Evolutionary conservation across 352 stramenopile species (phyloP), one percentile per base, ranked within the genome.

Genomic region (Globisporangium solare): DNA sequence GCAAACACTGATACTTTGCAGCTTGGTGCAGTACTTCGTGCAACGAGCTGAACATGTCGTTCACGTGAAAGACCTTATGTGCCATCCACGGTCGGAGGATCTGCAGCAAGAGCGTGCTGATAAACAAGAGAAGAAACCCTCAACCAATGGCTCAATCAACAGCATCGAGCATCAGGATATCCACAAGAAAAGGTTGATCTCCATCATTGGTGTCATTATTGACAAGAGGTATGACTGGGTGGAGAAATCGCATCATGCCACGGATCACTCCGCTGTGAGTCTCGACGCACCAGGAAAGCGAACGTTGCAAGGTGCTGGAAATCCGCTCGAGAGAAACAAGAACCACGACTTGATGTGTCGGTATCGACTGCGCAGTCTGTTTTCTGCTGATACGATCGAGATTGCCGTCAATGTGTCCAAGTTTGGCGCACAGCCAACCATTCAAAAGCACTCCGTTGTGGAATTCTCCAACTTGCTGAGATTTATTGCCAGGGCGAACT

Each of bases 391-490:
- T 54, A 64, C 61, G 20, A 61, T 89, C 11, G 66, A 75, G 10
- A 60, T 92, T 49, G 70, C 63, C 14, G 55, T 88, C 7, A 72
- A 89, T 55, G 54, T 58, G 2, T 71, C 68, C 3, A 64, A 53
- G 8, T 88, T 88, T 60, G 68, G 75, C 32, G 43, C 67, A 1
- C 56, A 72, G 8, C 68, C 56, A 7, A 41, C 45, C 3, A 46
- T 88, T 17, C 66, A 74, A 35, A 21, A 55, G n/a, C 48, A 68
- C 43, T 47, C 18, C 21, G 35, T 87, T 3, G 74, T 88, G 5
- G 73, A 88, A 41, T 66, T 89, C 17, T 71, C 66, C n/a, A 76
- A 67, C 22, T 57, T 89, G 6, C 69, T 88, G 47, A 71, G 69
- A 3, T 86, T 83, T 49, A 64, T 86, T 8, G 73, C 79, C 15